Evolutionary conservation across 1,139 yeast genomes (phyloP).

Genomic region (Lodderomyces pseudojiufengensis): DNA sequence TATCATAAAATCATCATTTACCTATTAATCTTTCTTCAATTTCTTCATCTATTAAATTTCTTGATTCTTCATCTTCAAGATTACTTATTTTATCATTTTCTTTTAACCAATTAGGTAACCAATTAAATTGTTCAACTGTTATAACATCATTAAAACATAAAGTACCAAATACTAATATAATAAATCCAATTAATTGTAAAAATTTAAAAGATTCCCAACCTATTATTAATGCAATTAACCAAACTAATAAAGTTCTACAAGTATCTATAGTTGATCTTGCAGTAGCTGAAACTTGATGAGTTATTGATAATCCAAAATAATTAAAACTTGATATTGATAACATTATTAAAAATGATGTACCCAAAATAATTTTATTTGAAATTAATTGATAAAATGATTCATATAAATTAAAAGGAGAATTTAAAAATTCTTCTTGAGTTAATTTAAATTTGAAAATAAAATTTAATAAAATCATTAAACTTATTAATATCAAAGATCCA

Average conservation of each 20-base stretch:
- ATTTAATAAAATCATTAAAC: slow-evolving; percentile 43
- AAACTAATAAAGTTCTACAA: slow-evolving; percentile 70
- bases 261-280: slow-evolving; percentile 79
- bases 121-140: slow-evolving; percentile 41
- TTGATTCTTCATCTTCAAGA: slow-evolving; percentile 27
- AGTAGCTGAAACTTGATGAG: slow-evolving; percentile 67
- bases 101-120: slow-evolving; percentile 45
- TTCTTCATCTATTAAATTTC: slow-evolving; percentile 14
- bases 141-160: slow-evolving; percentile 71
- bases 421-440: slow-evolving; percentile 29
- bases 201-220: slow-evolving; percentile 69
- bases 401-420: slow-evolving; percentile 55
- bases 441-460: slow-evolving; percentile 35
- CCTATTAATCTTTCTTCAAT: slow-evolving; percentile 9
- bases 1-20: no score
- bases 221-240: slow-evolving; percentile 62
- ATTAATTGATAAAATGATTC: slow-evolving; percentile 52
- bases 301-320: slow-evolving; percentile 69
- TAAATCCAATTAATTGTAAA: slow-evolving; percentile 65
- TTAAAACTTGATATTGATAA: slow-evolving; percentile 69
- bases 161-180: slow-evolving; percentile 66
- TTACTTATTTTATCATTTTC: slow-evolving; percentile 23
- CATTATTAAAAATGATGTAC: slow-evolving; percentile 64
- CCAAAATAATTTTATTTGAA: slow-evolving; percentile 35
- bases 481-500: slow-evolving; percentile 49